Base-by-base conservation (phyloP, 495 filamentous ascomycete genomes). In the Bacidia rubella region DNA sequence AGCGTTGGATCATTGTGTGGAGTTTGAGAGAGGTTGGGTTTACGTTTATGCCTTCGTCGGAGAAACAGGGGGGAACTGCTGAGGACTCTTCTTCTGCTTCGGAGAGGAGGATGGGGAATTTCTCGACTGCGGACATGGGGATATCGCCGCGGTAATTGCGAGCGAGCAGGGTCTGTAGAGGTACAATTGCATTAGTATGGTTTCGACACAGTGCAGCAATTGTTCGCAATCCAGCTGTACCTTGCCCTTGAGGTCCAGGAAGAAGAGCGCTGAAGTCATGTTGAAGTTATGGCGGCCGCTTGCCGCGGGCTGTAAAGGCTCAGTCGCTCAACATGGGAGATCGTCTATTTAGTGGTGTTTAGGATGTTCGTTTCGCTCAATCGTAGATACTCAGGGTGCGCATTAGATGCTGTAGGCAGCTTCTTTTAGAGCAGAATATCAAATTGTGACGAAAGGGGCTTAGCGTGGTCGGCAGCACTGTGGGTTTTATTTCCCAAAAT, bases 201-300 rank as follows among this genome's bases (percentile, higher is more conserved):
- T n/a, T n/a, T n/a, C n/a, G n/a, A n/a, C n/a, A n/a, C n/a, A n/a
- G n/a, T n/a, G n/a, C n/a, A n/a, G n/a, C n/a, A 15, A 56, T n/a
- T 25, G 23, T 22, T 10, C 15, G 19, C 11, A 32, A 26, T 32
- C 3, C 24, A 38, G 54, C 61, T 51, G 39, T 68, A 92, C 88
- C 83, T 99, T 99, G 83, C 93, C 93, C 85, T 99, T 99, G 51
- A 99, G 77, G 69, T 99, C 93, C 61, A 99, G 83, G 67, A 99
- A 99, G 77, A 99, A 99, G 65, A 99, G 65, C 41, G 93, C 93
- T 50, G 93, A 99, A 57, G 92, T 92, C 93, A 97, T 99, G 63
- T 75, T 64, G 59, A 49, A 53, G 54, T 40, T 59, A 5, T 54
- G 29, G 44, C 42, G 41, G 22, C 45, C 29, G 11, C 29, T 35